These are phyloP conservation scores for Tetracentron sinense DNA, from an alignment of 164 flowering plant species.

Conservation along the genomic window DNA sequence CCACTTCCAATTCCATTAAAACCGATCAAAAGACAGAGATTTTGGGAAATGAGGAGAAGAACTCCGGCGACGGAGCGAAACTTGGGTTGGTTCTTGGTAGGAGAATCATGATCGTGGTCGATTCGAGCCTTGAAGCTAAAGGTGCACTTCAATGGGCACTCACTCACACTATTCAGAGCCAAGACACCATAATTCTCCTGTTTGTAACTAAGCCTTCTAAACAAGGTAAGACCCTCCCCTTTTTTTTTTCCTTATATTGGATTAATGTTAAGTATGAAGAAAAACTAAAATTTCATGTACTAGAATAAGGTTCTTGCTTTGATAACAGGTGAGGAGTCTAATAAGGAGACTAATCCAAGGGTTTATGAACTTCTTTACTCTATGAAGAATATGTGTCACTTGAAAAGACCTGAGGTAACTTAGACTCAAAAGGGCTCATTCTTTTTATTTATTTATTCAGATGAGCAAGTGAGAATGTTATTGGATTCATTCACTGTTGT, in stretches of 20 bases:
- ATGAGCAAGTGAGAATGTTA: too few relatives aligned
- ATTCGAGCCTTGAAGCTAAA: constrained; percentile 65
- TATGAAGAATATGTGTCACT: constrained; percentile 49
- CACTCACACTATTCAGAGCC: constrained; percentile 64
- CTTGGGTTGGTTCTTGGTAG: constrained; percentile 30
- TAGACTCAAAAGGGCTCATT: not conserved
- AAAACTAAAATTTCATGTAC: too few relatives aligned
- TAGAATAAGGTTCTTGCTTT: not conserved
- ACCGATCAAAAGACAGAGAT: constrained; percentile 14
- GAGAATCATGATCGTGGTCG: constrained; percentile 77
- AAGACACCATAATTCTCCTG: constrained; percentile 62
- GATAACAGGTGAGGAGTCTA: constrained; percentile 31
- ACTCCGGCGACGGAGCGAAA: constrained; percentile 12
- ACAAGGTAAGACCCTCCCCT: constrained; percentile 31
- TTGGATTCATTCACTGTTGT: too few relatives aligned
- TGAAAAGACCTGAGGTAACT: constrained; percentile 73
- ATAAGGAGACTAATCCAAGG: constrained; percentile 38
- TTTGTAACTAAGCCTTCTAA: constrained; percentile 42
- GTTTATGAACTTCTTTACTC: constrained; percentile 42
- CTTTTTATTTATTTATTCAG: not conserved
- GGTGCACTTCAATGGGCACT: constrained; percentile 83
- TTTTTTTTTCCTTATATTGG: not conserved
- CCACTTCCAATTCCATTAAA: constrained; percentile 11
- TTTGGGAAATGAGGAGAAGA: constrained; percentile 11
- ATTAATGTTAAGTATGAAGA: too few relatives aligned